phyloP scores from a whole-genome alignment of 2,329 filamentous ascomycete genomes.

The Colletotrichum sp. region DNA sequence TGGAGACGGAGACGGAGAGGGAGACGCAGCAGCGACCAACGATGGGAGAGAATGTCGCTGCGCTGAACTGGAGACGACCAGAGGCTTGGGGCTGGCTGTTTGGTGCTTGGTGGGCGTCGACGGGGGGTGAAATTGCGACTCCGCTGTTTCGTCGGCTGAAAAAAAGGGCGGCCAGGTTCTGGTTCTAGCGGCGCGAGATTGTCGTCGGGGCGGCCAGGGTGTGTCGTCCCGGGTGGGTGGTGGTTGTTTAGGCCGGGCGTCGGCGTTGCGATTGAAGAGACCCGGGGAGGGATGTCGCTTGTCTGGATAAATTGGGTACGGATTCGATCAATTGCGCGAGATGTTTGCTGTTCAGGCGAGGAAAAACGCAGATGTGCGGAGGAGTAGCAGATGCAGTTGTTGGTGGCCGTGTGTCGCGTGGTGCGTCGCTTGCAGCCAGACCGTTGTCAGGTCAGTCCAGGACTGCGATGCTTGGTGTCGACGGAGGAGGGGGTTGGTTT shows the following conservation, averaged over 20 bases:
- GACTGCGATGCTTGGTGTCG: conserved; percentile 3
- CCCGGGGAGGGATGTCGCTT: neutral
- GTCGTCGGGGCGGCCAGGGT: conserved; percentile 12
- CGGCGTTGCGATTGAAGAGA: neutral
- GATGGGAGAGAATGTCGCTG: neutral
- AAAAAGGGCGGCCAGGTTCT: neutral
- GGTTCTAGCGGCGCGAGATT: conserved; percentile 17
- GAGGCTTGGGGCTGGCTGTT: neutral
- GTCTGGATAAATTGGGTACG: neutral
- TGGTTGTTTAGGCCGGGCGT: neutral
- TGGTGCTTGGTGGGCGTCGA: neutral
- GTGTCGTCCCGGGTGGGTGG: neutral
- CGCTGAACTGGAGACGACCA: neutral
- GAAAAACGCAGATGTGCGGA: neutral
- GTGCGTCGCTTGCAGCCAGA: neutral
- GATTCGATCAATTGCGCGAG: neutral
- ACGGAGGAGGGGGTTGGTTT: conserved; percentile 8
- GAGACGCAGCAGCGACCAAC: neutral
- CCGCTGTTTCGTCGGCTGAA: conserved; percentile 20
- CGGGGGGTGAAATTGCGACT: conserved; percentile 21
- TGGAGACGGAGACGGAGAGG: neutral
- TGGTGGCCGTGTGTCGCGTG: neutral
- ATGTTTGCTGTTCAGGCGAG: neutral
- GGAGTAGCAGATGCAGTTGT: neutral
- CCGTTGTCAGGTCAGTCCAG: conserved; percentile 1